A percentile compares a stretch with the other conserved stretches of the same genome.
Conservation (phyloP, 306 rosid genomes). For the Parietaria judaica region DNA sequence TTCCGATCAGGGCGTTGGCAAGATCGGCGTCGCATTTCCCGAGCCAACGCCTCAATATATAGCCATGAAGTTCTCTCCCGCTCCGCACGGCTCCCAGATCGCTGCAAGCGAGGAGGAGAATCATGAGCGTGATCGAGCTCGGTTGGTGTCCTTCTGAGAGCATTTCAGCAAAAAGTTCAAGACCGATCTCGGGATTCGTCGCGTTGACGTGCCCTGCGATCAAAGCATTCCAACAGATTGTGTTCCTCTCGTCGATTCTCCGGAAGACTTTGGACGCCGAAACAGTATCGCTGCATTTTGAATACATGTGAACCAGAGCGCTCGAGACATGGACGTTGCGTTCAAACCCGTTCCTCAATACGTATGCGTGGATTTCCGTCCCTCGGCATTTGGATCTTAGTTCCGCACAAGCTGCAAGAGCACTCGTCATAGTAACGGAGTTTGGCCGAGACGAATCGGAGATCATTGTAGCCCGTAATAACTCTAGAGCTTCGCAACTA, state of each 20-base stretch:
- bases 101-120: constrained; percentile 29
- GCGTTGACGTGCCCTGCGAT: constrained; percentile 29
- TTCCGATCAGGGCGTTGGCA: constrained; percentile 18
- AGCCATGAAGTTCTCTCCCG: constrained; percentile 32
- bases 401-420: constrained; percentile 42
- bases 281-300: constrained; percentile 22
- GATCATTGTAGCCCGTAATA: constrained; percentile 25
- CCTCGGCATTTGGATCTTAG: constrained; percentile 26
- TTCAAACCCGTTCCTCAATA: constrained; percentile 24
- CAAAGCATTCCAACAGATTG: constrained; percentile 35
- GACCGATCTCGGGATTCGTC: constrained; percentile 23
- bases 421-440: constrained; percentile 27
- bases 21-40: constrained; percentile 9
- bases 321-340: constrained; percentile 26
- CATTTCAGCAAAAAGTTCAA: constrained; percentile 29
- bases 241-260: constrained; percentile 21
- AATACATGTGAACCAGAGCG: constrained; percentile 31
- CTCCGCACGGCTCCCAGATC: constrained; percentile 16
- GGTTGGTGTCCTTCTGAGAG: constrained; percentile 30
- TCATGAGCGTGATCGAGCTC: constrained; percentile 24
- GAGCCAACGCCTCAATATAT: constrained; percentile 24
- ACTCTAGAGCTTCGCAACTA: constrained; percentile 32
- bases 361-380: constrained; percentile 42
- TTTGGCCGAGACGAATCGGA: constrained; percentile 17
- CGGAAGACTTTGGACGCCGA: constrained; percentile 24